phyloP scores from a whole-genome alignment of 805 yeast species.

The Alloascoidea africana region DNA sequence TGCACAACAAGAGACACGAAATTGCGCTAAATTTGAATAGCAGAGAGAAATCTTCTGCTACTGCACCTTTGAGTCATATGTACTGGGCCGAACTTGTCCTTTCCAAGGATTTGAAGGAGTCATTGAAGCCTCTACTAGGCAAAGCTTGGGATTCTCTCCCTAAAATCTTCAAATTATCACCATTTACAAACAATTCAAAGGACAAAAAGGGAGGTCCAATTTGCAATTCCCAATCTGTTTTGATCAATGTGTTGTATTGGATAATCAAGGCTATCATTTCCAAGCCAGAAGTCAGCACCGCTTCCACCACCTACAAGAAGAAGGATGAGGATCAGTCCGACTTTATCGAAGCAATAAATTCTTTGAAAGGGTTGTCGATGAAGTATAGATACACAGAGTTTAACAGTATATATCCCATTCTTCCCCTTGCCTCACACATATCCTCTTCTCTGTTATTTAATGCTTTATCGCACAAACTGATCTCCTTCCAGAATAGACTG shows the following conservation, averaged over 20 bases:
- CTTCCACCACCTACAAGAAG: background rate
- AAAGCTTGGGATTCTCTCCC: background rate
- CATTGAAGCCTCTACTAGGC: background rate
- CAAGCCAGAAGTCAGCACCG: background rate
- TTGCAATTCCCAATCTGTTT: background rate
- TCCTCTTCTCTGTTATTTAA: background rate
- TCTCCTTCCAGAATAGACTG: background rate
- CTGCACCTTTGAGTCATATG: background rate
- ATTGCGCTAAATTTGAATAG: slow-evolving; percentile 1
- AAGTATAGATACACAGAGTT: background rate
- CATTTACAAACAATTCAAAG: background rate
- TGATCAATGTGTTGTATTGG: background rate
- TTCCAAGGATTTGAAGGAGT: background rate
- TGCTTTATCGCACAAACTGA: background rate
- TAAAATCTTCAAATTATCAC: background rate
- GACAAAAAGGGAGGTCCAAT: background rate
- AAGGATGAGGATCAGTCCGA: background rate
- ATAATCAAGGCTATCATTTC: background rate
- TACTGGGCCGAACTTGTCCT: background rate
- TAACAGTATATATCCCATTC: background rate
- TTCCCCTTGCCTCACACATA: background rate
- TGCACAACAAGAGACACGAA: background rate
- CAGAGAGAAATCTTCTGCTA: background rate
- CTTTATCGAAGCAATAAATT: background rate
- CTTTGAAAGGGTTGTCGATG: background rate